phyloP scores from a whole-genome alignment of 192 early-diverging fungal genomes.

The Thamnidium elegans region DNA sequence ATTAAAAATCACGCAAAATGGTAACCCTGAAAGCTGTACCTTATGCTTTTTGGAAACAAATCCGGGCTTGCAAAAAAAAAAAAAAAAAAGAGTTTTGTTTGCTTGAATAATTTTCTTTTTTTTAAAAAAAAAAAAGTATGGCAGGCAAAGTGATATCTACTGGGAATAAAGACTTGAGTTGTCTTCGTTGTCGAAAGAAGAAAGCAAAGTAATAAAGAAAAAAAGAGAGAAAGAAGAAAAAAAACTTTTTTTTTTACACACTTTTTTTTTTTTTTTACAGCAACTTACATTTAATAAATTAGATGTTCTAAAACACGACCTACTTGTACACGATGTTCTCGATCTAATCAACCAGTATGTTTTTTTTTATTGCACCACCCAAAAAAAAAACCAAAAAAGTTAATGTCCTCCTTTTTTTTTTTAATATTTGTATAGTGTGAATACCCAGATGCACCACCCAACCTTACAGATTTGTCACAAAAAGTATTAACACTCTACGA shows the following conservation, averaged over 20 bases:
- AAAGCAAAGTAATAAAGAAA: conserved; percentile 44
- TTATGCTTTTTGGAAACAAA: too few species aligned
- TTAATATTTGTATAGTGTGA: conserved; percentile 27
- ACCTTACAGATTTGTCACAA: conserved; percentile 31
- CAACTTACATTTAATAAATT: background rate
- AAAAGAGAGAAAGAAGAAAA: too few species aligned
- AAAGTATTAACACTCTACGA: conserved; percentile 35
- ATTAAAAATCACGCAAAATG: too few species aligned
- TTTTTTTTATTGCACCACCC: background rate
- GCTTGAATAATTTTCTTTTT: too few species aligned
- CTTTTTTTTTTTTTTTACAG: conserved; percentile 4
- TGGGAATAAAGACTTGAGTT: conserved; percentile 31
- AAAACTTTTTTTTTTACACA: background rate
- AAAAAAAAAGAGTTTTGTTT: too few species aligned
- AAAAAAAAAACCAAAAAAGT: background rate
- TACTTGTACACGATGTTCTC: conserved; percentile 30
- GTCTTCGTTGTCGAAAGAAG: conserved; percentile 38
- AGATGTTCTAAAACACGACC: conserved; percentile 40
- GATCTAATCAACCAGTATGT: conserved; percentile 34
- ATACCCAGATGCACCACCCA: conserved; percentile 39
- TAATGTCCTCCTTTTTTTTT: background rate
- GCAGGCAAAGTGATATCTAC: background rate
- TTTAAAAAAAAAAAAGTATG: too few species aligned
- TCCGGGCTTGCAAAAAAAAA: too few species aligned
- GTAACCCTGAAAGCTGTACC: too few species aligned